Percentiles rank a stretch among this genome's conserved stretches.
Evolutionary conservation across 441 rosid species (phyloP).

Genomic region (Brassica hybrid): DNA sequence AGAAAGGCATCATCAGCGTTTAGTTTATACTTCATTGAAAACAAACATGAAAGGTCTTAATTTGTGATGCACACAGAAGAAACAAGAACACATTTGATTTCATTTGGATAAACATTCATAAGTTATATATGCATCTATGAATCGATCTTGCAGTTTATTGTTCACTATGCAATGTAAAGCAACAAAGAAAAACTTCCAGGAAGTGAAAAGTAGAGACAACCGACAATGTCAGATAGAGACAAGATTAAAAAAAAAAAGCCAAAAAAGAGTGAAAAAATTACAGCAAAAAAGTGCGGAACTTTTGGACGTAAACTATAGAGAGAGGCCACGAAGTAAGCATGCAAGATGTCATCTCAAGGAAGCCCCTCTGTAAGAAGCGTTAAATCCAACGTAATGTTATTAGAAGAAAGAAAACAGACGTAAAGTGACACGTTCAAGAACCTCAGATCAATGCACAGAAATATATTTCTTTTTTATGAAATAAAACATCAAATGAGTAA

Average conservation of each 20-base stretch:
- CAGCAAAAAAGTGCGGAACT: neutral
- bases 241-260: slow-evolving; percentile 10
- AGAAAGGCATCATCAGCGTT: slow-evolving; percentile 13
- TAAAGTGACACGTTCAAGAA: slow-evolving; percentile 34
- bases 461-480: neutral
- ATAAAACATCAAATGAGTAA: slow-evolving; percentile 22
- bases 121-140: neutral
- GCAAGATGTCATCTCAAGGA: slow-evolving; percentile 5
- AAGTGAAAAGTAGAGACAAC: slow-evolving; percentile 1
- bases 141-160: slow-evolving; percentile 7
- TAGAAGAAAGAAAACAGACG: slow-evolving; percentile 20
- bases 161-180: neutral
- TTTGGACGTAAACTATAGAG: slow-evolving; percentile 25
- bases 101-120: no score
- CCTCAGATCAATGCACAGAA: slow-evolving; percentile 27
- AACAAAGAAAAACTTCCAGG: neutral
- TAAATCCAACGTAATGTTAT: slow-evolving; percentile 16
- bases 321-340: slow-evolving; percentile 41
- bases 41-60: neutral
- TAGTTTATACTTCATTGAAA: slow-evolving; percentile 4
- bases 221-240: neutral
- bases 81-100: neutral
- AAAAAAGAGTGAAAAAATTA: slow-evolving; percentile 1
- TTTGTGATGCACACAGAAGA: slow-evolving; percentile 13
- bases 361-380: slow-evolving; percentile 2